These are phyloP conservation scores for Malus hybrid DNA, from an alignment of 331 rosid genomes.

Conservation along the genomic window DNA sequence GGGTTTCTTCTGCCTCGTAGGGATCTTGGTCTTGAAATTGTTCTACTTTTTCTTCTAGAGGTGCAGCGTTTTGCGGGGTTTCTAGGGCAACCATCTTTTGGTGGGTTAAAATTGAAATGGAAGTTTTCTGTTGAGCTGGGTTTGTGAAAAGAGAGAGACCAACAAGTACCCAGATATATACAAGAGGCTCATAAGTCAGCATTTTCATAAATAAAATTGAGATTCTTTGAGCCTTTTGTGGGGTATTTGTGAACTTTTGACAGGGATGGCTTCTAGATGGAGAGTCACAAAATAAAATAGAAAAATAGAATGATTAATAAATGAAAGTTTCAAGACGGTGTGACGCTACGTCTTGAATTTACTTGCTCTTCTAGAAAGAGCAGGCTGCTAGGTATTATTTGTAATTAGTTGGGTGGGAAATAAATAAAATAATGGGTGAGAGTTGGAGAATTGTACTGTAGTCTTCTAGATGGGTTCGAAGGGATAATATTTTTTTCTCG, in stretches of 20 bases:
- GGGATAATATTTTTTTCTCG: no score
- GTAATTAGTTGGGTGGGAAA: background rate
- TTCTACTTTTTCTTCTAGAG: background rate
- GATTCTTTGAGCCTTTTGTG: background rate
- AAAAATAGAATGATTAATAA: background rate
- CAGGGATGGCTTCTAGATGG: slow-evolving; percentile 23
- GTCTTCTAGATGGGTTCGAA: no score
- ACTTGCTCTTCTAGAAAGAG: slow-evolving; percentile 24
- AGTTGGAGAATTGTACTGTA: no score
- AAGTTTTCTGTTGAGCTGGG: background rate
- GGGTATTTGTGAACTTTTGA: background rate
- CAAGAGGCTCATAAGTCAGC: background rate
- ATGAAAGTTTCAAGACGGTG: background rate
- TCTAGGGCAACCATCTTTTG: slow-evolving; percentile 15
- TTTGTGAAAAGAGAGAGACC: background rate
- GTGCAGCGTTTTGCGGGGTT: background rate
- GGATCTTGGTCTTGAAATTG: slow-evolving; percentile 12
- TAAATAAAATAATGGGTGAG: no score
- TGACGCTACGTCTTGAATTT: background rate
- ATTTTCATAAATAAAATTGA: background rate
- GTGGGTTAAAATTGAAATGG: no score
- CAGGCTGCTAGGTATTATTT: background rate
- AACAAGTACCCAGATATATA: background rate
- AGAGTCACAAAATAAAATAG: background rate
- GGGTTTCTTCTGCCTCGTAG: slow-evolving; percentile 32